phyloP scores from a whole-genome alignment of 306 rosid species.

The Betula pendula region DNA sequence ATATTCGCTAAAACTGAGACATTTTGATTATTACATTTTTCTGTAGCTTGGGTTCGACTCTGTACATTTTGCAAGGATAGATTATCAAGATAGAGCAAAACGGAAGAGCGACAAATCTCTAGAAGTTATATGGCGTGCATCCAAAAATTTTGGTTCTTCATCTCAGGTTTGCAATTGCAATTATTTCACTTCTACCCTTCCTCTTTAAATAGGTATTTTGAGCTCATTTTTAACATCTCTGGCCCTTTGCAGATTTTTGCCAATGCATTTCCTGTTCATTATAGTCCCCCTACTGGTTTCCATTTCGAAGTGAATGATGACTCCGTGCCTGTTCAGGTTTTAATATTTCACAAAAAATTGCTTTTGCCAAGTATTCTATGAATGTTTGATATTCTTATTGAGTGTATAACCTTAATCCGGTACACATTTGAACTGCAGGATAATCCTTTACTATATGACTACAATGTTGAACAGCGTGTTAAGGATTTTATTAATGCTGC shows the following conservation, averaged over 20 bases:
- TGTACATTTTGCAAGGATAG: constrained; percentile 90
- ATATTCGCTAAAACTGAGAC: not conserved
- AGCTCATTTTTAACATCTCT: constrained; percentile 10
- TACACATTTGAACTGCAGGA: constrained; percentile 58
- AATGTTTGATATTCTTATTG: not conserved
- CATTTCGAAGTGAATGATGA: constrained; percentile 58
- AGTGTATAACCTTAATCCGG: constrained; percentile 9
- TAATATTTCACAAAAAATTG: constrained; percentile 5
- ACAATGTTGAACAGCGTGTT: constrained; percentile 66
- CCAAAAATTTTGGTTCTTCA: constrained; percentile 79
- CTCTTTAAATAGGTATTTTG: not conserved
- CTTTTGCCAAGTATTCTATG: not conserved
- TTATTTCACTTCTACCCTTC: not conserved
- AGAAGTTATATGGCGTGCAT: constrained; percentile 94
- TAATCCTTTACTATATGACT: constrained; percentile 63
- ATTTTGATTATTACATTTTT: constrained; percentile 1
- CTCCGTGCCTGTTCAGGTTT: constrained; percentile 66
- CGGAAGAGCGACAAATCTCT: constrained; percentile 73
- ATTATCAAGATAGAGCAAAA: constrained; percentile 77
- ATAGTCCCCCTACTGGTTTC: constrained; percentile 70
- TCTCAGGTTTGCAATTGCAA: constrained; percentile 56
- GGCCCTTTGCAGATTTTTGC: constrained; percentile 62
- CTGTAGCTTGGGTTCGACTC: constrained; percentile 92
- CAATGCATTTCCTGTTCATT: constrained; percentile 76
- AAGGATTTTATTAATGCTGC: constrained; percentile 58